phyloP scores from a whole-genome alignment of 2,329 filamentous ascomycete species.

The Coccinonectria pachysandricola region DNA sequence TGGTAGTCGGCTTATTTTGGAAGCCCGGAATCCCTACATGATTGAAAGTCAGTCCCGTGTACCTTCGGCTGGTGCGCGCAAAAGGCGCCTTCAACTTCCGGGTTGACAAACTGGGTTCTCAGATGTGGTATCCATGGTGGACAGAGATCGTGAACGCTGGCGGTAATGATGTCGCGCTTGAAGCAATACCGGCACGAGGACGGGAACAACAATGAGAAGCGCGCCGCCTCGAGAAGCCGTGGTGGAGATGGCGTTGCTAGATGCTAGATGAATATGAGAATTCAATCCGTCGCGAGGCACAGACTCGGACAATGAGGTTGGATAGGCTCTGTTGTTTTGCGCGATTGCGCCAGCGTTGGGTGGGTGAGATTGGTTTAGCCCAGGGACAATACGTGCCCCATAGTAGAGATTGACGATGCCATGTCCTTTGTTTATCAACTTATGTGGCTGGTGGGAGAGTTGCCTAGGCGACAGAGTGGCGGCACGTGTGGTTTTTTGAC shows the following conservation, averaged over 20 bases:
- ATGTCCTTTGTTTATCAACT: constrained; percentile 16
- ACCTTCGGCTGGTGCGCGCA: too few species aligned
- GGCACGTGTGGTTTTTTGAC: not conserved
- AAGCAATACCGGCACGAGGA: constrained; percentile 17
- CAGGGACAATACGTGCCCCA: constrained; percentile 5
- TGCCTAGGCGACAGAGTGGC: constrained; percentile 9
- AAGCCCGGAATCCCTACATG: constrained; percentile 18
- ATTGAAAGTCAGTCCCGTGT: too few species aligned
- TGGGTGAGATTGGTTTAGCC: constrained; percentile 13
- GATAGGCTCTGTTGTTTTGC: too few species aligned
- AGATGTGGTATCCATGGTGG: constrained; percentile 22
- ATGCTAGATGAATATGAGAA: constrained; percentile 3
- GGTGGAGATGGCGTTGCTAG: constrained; percentile 18
- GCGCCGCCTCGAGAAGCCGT: constrained; percentile 18
- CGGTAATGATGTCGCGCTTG: constrained; percentile 11
- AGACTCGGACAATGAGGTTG: constrained; percentile 7
- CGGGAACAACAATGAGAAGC: constrained; percentile 27
- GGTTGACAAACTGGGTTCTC: constrained; percentile 23
- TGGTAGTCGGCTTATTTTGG: constrained; percentile 23
- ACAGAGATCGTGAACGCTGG: too few species aligned
- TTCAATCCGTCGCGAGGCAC: constrained; percentile 5
- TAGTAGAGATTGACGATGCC: constrained; percentile 15
- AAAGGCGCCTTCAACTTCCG: too few species aligned
- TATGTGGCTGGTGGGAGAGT: constrained; percentile 4
- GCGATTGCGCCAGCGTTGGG: constrained; percentile 9